A percentile compares a stretch with the other conserved stretches of the same genome.
Conservation (phyloP, 108 stramenopile genomes). For the Cyclotella distinguenda region DNA sequence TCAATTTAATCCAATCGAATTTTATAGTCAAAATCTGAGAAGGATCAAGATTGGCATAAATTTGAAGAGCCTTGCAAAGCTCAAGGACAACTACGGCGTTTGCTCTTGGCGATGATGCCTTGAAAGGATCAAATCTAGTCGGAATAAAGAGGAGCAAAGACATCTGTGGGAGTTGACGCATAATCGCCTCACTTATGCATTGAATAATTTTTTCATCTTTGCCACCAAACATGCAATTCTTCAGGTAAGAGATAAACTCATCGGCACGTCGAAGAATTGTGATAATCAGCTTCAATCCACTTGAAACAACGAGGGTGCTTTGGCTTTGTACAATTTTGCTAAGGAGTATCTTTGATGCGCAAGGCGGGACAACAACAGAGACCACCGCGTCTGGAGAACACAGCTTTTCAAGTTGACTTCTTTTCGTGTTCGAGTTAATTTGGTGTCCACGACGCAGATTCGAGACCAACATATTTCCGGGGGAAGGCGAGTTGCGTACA, state of each 20-base stretch:
- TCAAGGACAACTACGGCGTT: conserved; percentile 30
- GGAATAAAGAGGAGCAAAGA: conserved; percentile 55
- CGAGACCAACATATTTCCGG: conserved; percentile 9
- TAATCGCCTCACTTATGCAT: conserved; percentile 18
- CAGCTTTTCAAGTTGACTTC: neutral
- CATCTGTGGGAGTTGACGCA: conserved; percentile 58
- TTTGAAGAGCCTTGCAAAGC: conserved; percentile 41
- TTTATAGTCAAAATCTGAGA: conserved; percentile 26
- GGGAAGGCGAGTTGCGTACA: conserved; percentile 50
- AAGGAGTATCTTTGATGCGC: conserved; percentile 49
- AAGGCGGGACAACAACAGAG: conserved; percentile 45
- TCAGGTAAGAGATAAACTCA: conserved; percentile 4
- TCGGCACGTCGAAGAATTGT: conserved; percentile 50
- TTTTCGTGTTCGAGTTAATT: neutral
- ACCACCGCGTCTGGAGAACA: conserved; percentile 19
- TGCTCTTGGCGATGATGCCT: conserved; percentile 15
- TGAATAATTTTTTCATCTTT: conserved; percentile 10
- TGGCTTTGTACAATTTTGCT: conserved; percentile 60
- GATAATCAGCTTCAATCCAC: conserved; percentile 51
- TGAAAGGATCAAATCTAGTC: conserved; percentile 53
- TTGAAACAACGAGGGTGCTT: conserved; percentile 51
- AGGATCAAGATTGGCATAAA: conserved; percentile 45
- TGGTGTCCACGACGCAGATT: neutral
- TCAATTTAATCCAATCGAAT: conserved; percentile 76
- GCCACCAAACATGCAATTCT: neutral